Conservation (phyloP, 495 filamentous ascomycete species). For the Viridothelium virens region DNA sequence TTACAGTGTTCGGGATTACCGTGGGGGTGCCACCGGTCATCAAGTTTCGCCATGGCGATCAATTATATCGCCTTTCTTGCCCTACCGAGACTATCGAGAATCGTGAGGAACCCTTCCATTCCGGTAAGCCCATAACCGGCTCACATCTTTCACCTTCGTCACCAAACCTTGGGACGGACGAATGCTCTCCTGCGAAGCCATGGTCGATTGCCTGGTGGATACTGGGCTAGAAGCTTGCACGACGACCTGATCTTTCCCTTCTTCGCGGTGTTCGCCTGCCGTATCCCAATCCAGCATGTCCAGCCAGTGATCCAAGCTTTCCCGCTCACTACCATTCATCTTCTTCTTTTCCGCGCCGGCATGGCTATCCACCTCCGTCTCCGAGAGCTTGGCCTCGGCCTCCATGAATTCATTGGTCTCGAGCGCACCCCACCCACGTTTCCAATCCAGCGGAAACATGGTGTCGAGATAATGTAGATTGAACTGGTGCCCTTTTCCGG, state of each 20-base stretch:
- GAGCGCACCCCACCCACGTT: slow-evolving; percentile 30
- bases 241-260: neutral
- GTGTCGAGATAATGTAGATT: slow-evolving; percentile 71
- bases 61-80: too few species aligned
- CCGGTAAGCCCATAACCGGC: slow-evolving; percentile 65
- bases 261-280: neutral
- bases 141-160: slow-evolving; percentile 58
- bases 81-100: neutral
- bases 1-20: too few species aligned
- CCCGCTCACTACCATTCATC: slow-evolving; percentile 13
- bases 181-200: slow-evolving; percentile 16
- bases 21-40: too few species aligned
- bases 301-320: neutral
- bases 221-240: slow-evolving; percentile 15
- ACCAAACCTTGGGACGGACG: slow-evolving; percentile 18
- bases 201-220: neutral
- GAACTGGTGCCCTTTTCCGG: slow-evolving; percentile 61
- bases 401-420: slow-evolving; percentile 53
- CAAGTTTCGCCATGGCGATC: too few species aligned
- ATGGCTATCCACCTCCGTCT: slow-evolving; percentile 16
- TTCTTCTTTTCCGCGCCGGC: slow-evolving; percentile 12
- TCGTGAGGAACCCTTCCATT: slow-evolving; percentile 44
- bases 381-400: slow-evolving; percentile 36
- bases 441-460: slow-evolving; percentile 59
- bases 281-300: slow-evolving; percentile 4